Evolutionary conservation across 176 grass and related monocot species (phyloP), one percentile per base, ranked within the genome.

Genomic region (Rhynchospora pubera): DNA sequence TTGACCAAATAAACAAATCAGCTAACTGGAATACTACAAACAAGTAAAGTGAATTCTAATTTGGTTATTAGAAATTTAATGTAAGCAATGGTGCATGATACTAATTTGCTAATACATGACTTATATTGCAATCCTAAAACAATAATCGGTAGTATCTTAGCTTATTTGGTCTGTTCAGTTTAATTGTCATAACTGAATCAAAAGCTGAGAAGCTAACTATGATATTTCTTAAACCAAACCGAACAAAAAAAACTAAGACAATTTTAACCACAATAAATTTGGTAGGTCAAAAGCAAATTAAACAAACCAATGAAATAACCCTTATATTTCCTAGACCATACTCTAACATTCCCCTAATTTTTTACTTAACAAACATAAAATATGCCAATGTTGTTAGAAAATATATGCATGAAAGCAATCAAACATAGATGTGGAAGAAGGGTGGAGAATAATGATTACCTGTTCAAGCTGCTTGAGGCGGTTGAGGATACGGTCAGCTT

Each of bases 391-490:
- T 57, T 57, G 55, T 57, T 14, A 18, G n/a, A n/a, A n/a, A n/a
- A n/a, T n/a, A n/a, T n/a, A n/a, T n/a, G n/a, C n/a, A n/a, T n/a
- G n/a, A 63, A 28, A 3, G 61, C 9, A 63, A 19, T 5, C 5
- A 65, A 12, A 21, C 62, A 32, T 1, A 65, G 3, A 32, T 11
- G 9, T 14, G 11, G 28, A 39, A 66, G 63, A 16, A 74, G 19
- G 24, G 5, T 51, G 4, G 71, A 75, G 47, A 53, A 52, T 2
- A 0, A 8, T 9, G 71, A 15, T 26, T 9, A 79, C 84, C 45
- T 88, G 82, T 74, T 95, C 90, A 77, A 99, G 85, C 21, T 90
- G 70, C 52, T 55, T 94, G 73, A 99, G 80, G 85, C 80, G 88
- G 57, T 52, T 21, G 16, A 85, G 86, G 47, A 99, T 99, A 82